Evolutionary conservation across 352 stramenopile species (phyloP), one percentile per base, ranked within the genome.

Genomic region (Aphanomyces euteiches): DNA sequence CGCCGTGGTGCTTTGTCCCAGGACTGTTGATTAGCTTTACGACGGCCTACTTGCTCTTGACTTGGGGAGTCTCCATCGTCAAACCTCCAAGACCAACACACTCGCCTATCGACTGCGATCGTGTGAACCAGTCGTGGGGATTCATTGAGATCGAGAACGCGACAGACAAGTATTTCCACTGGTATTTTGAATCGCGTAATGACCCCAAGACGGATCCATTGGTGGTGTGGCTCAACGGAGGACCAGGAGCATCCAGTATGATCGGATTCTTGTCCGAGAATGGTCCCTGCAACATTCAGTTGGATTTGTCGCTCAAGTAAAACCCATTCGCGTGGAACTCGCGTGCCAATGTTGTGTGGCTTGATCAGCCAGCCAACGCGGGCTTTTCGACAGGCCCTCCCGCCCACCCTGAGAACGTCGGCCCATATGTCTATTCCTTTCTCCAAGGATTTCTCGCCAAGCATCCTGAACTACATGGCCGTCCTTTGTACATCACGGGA

Each of bases 91-190:
- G 43, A 50, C 43, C 43, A 50, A 50, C 43, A 1, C 43, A 50
- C 5, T 5, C 56, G 3, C 19, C 56, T 15, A 41, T 63, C 28
- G n/a, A 19, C 40, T 91, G 85, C 65, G 82, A 92, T 73, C 72
- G 74, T 15, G 89, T 87, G 15, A 83, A 87, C 72, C 81, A 90
- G 64, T 70, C 89, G 37, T 89, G 82, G 56, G 87, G 87, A 40
- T 95, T 92, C 79, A 91, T 95, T 66, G 83, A 89, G 64, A 86
- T 95, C 74, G 68, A 76, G 13, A 79, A 80, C 36, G 87, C 79
- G 70, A 80, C 86, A 74, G 82, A 77, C 39, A 98, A 98, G 79
- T 95, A 98, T 72, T 98, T 98, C 70, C 98, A 96, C 79, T 98
- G 93, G 90, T 96, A 98, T 77, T 98, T 98, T 73, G 93, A 98